Base-by-base conservation (phyloP, 306 rosid genomes). In the Parietaria judaica region DNA sequence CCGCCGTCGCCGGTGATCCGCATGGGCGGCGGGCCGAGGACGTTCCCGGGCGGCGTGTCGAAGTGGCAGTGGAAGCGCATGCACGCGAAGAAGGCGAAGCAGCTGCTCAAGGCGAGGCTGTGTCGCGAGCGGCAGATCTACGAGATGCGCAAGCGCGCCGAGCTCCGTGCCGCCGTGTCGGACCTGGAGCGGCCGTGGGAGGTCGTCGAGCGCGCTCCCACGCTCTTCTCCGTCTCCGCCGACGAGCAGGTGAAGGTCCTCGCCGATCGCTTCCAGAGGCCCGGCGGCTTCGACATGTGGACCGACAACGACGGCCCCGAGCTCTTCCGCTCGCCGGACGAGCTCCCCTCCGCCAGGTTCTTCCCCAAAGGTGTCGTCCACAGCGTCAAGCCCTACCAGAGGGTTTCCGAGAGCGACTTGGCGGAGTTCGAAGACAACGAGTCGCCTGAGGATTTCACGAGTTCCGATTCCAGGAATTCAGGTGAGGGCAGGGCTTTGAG, bases 21-120 rank as follows among this genome's bases (percentile, higher is more conserved):
- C 10, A 92, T 92, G 99, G 99, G 99, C 16, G 96, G 96, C n/a
- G 99, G 96, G 4, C 96, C 99, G 6, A 67, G 99, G 63, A 92
- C 96, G 3, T 92, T 10, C 76, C 99, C 96, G 0, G 96, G 99
- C 0, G 99, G 95, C 36, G 96, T 92, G 3, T 84, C 96, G 9
- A 92, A 92, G 86, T 92, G 96, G 99, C 88, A 86, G 55, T 92
- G 96, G 99, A 92, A 86, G 77, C 80, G 88, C 48, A 92, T 92
- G 99, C 99, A 92, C 72, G 86, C 84, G 35, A 85, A 73, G 79
- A 91, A 91, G 74, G 77, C 83, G 49, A 87, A 88, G 61, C 98
- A 91, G 73, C 83, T 91, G 12, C 78, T 91, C 67, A 87, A 91
- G 74, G 99, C 99, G 4, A 65, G 96, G 11, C 79, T 92, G 14